phyloP scores from a whole-genome alignment of 2,329 filamentous ascomycete species.

The Penicillium sp. region DNA sequence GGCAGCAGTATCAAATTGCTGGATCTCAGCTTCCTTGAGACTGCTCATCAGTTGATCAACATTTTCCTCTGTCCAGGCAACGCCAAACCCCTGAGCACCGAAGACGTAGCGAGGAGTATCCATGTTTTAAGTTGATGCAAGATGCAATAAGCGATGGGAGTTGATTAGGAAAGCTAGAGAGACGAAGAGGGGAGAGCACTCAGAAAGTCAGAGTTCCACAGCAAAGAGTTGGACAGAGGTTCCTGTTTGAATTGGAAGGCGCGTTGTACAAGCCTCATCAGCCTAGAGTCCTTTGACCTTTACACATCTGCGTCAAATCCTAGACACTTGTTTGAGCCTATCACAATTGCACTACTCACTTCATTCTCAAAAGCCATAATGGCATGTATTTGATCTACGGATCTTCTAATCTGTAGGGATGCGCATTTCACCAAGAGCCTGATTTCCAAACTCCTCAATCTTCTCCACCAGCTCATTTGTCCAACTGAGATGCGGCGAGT shows the following conservation, averaged over 20 bases:
- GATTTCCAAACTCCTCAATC: conserved; percentile 23
- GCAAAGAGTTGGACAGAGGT: neutral
- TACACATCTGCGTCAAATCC: neutral
- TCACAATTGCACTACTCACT: neutral
- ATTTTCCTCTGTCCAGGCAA: neutral
- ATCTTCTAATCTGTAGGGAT: neutral
- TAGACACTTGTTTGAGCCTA: neutral
- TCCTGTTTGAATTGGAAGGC: neutral
- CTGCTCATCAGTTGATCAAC: neutral
- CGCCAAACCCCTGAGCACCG: neutral
- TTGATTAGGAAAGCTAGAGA: neutral
- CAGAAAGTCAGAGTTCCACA: neutral
- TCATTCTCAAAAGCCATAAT: neutral
- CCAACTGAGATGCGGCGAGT: conserved; percentile 37
- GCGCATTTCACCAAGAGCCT: neutral
- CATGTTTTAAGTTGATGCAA: neutral
- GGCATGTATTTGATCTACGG: neutral
- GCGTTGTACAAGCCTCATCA: neutral
- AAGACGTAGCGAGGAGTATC: conserved; percentile 4
- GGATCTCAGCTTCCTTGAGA: neutral
- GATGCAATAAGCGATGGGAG: neutral
- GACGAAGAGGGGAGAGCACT: neutral
- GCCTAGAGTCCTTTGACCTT: neutral
- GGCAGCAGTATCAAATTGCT: conserved; percentile 4
- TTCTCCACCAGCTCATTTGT: conserved; percentile 26